A percentile compares a stretch with the other conserved stretches of the same genome.
These are phyloP conservation scores for Saccharomycopsis fodiens DNA, from an alignment of 805 yeast species.

Conservation along the genomic window DNA sequence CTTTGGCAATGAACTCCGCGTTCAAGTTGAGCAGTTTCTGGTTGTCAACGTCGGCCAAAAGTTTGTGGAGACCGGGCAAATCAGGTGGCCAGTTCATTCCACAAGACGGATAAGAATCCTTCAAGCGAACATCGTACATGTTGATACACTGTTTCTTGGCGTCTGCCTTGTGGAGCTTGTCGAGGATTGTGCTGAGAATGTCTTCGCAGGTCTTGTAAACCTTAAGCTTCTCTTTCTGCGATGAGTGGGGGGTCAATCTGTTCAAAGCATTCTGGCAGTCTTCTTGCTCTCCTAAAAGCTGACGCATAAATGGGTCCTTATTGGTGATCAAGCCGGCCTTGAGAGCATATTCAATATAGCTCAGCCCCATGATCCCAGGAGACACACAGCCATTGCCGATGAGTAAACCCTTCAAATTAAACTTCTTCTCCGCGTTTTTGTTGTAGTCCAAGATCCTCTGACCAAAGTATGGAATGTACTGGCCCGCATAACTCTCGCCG, in stretches of 20 bases:
- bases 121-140: constrained; percentile 57
- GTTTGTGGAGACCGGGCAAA: constrained; percentile 43
- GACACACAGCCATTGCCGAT: constrained; percentile 81
- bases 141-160: constrained; percentile 33
- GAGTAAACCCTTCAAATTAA: constrained; percentile 46
- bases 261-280: constrained; percentile 17
- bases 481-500: constrained; percentile 84
- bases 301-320: constrained; percentile 14
- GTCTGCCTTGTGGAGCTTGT: constrained; percentile 25
- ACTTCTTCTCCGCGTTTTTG: constrained; percentile 9
- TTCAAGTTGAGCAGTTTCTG: constrained; percentile 47
- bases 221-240: constrained; percentile 21
- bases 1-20: constrained; percentile 25
- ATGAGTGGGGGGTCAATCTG: constrained; percentile 6
- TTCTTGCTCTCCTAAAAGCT: constrained; percentile 16
- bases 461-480: constrained; percentile 72
- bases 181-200: constrained; percentile 27
- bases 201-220: constrained; percentile 37
- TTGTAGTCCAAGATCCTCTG: constrained; percentile 37
- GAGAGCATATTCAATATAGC: constrained; percentile 55
- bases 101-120: constrained; percentile 59
- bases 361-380: constrained; percentile 60
- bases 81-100: constrained; percentile 81
- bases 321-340: constrained; percentile 40
- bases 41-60: constrained; percentile 42